These are phyloP conservation scores for Cladophialophora immunda DNA, from an alignment of 2,329 filamentous ascomycete genomes.

Conservation along the genomic window DNA sequence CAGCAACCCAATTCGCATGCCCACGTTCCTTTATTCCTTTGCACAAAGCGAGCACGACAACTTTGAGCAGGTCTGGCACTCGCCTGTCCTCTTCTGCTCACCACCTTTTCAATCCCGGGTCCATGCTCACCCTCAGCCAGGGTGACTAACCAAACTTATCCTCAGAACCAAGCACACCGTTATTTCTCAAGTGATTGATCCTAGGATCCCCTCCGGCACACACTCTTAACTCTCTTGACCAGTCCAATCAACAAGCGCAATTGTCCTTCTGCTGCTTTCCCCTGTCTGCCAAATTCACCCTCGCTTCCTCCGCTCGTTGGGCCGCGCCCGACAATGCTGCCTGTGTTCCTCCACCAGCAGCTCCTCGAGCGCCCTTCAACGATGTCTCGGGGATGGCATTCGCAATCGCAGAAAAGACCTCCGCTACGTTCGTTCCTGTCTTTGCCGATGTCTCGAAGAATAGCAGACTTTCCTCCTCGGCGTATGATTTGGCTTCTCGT, in stretches of 20 bases:
- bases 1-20: neutral
- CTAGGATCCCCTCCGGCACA: neutral
- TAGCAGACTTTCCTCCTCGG: conserved; percentile 89
- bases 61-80: neutral
- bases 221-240: neutral
- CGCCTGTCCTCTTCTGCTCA: neutral
- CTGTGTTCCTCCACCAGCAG: conserved; percentile 65
- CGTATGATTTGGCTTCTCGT: conserved; percentile 91
- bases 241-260: conserved; percentile 76
- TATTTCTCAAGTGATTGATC: neutral
- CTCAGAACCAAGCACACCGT: neutral
- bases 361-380: conserved; percentile 75
- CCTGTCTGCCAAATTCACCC: conserved; percentile 82
- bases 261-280: conserved; percentile 82
- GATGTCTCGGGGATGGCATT: conserved; percentile 98
- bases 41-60: neutral
- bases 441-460: conserved; percentile 99
- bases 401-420: conserved; percentile 97
- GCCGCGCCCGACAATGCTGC: conserved; percentile 62
- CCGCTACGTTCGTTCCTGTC: conserved; percentile 90
- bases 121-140: neutral
- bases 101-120: neutral
- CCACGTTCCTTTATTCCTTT: neutral
- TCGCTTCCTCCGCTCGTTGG: conserved; percentile 60
- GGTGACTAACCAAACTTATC: conserved; percentile 2